Base-by-base conservation (phyloP, 768 basidiomycete species). In the Boletus insuetus region DNA sequence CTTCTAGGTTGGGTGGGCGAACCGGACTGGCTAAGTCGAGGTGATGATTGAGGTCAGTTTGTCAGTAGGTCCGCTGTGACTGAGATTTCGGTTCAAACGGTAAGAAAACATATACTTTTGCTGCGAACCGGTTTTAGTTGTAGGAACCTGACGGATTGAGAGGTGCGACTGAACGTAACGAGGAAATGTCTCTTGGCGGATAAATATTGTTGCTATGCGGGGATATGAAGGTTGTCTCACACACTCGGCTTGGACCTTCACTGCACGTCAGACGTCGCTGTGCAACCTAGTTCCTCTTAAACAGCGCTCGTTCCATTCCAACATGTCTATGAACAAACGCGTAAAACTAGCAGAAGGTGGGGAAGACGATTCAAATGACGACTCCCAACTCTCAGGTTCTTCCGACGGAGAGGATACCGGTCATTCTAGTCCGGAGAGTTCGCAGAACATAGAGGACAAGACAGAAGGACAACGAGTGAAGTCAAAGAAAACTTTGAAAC, bases 401-500 rank as follows among this genome's bases (percentile, higher is more conserved):
- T 61, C 60, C 29, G 59, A 58, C 22, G 49, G 31, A 5, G 62
- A 56, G 38, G 37, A 58, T 32, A 24, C 34, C 34, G 41, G 46
- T 37, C 48, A 46, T 29, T 14, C 39, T 32, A 60, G 71, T 58
- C 63, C 67, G 45, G 64, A 58, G 35, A 59, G 51, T 38, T 74
- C 72, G 19, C 67, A 68, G 19, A 79, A 85, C 62, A 85, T 83
- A 19, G 84, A 82, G 10, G 85, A 87, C 60, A 86, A 90, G 65
- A 82, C 77, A 16, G 73, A 72, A 4, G 67, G 80, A 49, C 80
- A 82, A 61, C 72, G 68, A 42, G 67, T 73, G 65, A 92, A 91
- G 69, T 92, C 91, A 16, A 84, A 80, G 53, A 86, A 91, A 69
- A 94, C 91, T 0, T 72, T 82, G 49, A 94, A 94, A 70, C 82